Evolutionary conservation across 2,329 filamentous ascomycete species (phyloP), one percentile per base, ranked within the genome.

Genomic region (Fusarium solani-melongenae): DNA sequence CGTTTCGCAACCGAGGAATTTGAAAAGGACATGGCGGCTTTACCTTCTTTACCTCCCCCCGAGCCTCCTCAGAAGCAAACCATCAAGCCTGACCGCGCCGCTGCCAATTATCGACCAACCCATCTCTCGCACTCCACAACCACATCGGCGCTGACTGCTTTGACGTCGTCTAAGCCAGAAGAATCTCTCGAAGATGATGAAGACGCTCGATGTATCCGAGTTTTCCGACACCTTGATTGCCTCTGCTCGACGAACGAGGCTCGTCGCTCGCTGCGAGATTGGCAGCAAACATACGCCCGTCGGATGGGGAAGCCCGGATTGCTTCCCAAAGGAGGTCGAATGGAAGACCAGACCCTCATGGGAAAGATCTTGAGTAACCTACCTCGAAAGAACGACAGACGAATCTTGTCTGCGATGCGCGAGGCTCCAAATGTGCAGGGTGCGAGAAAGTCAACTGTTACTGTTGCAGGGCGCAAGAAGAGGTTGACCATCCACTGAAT

Each of bases 231-330:
- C 34, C 83, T 91, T 0, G 84, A 87, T 44, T 76, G 80, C 0
- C 77, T 86, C 15, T 91, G 89, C 67, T 76, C 77, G 10, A 89
- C 86, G 0, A 75, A 75, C 3, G 86, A 87, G 57, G 88, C 89
- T 1, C 83, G 80, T n/a, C 75, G 79, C 6, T 84, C 88, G 34
- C 79, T 91, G 3, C 81, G 81, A 33, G 73, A 78, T 5, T 91
- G 87, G 84, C 88, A 88, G 77, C 82, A 86, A 67, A 71, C 69
- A 4, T 90, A 87, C 74, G 87, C 88, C 31, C 82, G 84, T 9
- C 81, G 77, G 5, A 71, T 77, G 51, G 77, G 80, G 11, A 81
- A 83, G n/a, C 78, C 82, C 3, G 72, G 70, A 15, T 78, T 88
- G 6, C 80, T 88, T 0, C 86, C 87, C 0, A 67, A 74, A 2